phyloP scores from a whole-genome alignment of 805 yeast species.

The Peterozyma xylosa region DNA sequence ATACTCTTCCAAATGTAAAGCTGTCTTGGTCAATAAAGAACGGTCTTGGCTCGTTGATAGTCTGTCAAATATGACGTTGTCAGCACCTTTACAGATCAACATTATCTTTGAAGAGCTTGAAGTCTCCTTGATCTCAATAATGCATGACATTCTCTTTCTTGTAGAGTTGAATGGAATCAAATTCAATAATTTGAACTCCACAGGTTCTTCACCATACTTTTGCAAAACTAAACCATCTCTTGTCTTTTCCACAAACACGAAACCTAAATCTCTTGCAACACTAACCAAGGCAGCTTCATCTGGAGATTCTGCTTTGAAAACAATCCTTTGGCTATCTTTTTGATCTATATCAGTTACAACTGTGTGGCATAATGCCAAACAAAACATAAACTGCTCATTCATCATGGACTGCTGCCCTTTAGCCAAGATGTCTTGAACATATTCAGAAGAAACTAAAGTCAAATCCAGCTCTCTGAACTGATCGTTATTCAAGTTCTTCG shows the following conservation, averaged over 20 bases:
- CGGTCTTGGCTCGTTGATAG: conserved; percentile 27
- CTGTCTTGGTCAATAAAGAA: conserved; percentile 50
- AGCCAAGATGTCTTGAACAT: conserved; percentile 44
- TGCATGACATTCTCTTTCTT: conserved; percentile 73
- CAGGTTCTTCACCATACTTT: conserved; percentile 35
- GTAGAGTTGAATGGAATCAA: conserved; percentile 61
- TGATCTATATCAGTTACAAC: conserved; percentile 53
- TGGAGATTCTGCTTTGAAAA: conserved; percentile 74
- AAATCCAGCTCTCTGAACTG: conserved; percentile 42
- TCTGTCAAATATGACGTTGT: conserved; percentile 54
- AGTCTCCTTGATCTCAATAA: conserved; percentile 37
- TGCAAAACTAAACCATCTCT: conserved; percentile 37
- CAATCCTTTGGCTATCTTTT: conserved; percentile 31
- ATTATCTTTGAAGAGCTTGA: conserved; percentile 26
- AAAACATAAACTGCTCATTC: conserved; percentile 53
- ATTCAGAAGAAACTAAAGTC: conserved; percentile 58
- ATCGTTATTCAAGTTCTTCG: conserved; percentile 30
- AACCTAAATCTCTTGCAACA: conserved; percentile 67
- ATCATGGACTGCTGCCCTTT: conserved; percentile 31
- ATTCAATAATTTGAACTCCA: conserved; percentile 42
- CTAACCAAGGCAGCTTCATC: conserved; percentile 80
- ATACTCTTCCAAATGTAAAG: conserved; percentile 66
- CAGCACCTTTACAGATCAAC: conserved; percentile 68
- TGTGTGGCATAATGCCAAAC: conserved; percentile 68
- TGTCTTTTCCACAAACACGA: conserved; percentile 47